Conservation (phyloP, 495 filamentous ascomycete genomes). For the Penicillium dipodomyicola region DNA sequence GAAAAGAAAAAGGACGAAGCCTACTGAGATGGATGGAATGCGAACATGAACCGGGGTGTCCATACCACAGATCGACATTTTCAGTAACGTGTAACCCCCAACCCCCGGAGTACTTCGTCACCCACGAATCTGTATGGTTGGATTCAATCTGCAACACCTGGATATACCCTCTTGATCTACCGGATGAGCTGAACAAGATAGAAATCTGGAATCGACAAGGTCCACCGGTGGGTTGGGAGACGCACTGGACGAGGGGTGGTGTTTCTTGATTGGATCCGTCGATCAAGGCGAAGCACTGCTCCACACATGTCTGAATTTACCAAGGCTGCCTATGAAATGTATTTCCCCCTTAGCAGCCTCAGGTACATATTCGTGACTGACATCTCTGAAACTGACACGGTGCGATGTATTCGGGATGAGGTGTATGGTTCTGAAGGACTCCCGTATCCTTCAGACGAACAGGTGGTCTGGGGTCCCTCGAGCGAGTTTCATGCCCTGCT, state of each 20-base stretch:
- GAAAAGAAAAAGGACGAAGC: not conserved
- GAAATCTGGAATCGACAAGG: constrained; percentile 41
- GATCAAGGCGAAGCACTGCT: not conserved
- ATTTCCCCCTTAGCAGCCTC: not conserved
- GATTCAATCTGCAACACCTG: not conserved
- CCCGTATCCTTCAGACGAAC: not conserved
- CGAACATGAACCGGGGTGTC: not conserved
- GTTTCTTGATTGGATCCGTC: not conserved
- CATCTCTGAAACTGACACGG: not conserved
- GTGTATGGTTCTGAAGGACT: not conserved
- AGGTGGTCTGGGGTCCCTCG: not conserved
- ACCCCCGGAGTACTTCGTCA: not conserved
- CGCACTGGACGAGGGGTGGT: not conserved
- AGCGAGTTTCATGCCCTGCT: not conserved
- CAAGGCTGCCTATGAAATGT: not conserved
- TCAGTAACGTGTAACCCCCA: not conserved
- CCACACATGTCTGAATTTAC: constrained; percentile 1
- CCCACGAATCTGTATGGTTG: not conserved
- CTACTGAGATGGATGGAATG: not conserved
- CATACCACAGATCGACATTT: not conserved
- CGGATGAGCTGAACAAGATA: not conserved
- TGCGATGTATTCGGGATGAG: not conserved
- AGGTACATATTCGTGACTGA: not conserved
- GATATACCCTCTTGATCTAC: not conserved
- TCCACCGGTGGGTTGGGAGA: not conserved